phyloP scores from a whole-genome alignment of 257 asterid species.

The Solanum ossicruentum region DNA sequence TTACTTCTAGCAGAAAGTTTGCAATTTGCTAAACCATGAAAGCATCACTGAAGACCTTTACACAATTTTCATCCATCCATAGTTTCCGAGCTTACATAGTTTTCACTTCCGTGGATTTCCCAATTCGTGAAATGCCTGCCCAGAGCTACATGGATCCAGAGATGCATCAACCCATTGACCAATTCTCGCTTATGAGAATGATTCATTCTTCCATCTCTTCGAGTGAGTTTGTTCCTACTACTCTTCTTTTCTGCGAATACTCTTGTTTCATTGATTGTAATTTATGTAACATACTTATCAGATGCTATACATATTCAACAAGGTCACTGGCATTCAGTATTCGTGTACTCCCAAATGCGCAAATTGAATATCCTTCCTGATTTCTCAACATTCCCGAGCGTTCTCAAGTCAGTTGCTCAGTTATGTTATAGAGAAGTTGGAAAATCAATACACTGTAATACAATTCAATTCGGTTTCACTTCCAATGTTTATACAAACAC shows the following conservation, averaged over 20 bases:
- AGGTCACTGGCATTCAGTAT: background rate
- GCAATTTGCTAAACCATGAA: background rate
- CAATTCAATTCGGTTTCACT: slow-evolving; percentile 1
- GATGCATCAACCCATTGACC: background rate
- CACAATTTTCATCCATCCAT: background rate
- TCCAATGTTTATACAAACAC: slow-evolving; percentile 9
- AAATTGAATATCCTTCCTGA: slow-evolving; percentile 11
- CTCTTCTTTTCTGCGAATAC: background rate
- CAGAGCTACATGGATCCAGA: background rate
- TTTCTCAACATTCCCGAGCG: slow-evolving; percentile 11
- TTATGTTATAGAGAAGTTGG: background rate
- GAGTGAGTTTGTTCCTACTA: background rate
- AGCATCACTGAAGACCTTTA: background rate
- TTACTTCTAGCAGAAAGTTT: background rate
- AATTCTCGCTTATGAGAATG: background rate
- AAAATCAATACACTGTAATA: slow-evolving; percentile 10
- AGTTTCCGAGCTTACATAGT: background rate
- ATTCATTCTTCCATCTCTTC: background rate
- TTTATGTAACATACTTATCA: background rate
- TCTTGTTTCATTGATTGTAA: background rate
- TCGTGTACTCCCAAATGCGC: slow-evolving; percentile 14
- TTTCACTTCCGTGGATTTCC: background rate
- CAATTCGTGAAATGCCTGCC: background rate
- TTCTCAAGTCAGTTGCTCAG: slow-evolving; percentile 13
- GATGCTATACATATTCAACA: slow-evolving; percentile 1